Conservation (phyloP, 352 stramenopile genomes). For the Thalassiosira hispida region DNA sequence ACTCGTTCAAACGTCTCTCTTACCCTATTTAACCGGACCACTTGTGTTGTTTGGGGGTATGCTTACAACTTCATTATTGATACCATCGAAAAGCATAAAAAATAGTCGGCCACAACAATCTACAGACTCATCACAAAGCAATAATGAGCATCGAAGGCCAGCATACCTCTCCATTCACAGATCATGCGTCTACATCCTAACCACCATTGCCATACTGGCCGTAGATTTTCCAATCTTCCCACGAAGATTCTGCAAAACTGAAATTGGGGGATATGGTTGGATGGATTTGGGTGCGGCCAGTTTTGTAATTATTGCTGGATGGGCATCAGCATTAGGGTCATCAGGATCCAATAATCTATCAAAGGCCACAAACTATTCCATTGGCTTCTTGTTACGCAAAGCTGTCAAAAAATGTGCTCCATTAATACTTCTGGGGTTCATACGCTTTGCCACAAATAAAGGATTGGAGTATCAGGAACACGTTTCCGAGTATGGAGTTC, state of each 20-base stretch:
- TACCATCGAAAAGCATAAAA: slow-evolving; percentile 12
- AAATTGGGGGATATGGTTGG: slow-evolving; percentile 94
- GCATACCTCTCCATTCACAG: slow-evolving; percentile 76
- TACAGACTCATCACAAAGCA: neutral
- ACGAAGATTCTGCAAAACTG: slow-evolving; percentile 91
- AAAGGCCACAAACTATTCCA: neutral
- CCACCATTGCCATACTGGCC: slow-evolving; percentile 92
- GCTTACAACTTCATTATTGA: slow-evolving; percentile 8
- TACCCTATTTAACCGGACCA: slow-evolving; percentile 37
- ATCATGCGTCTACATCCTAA: slow-evolving; percentile 72
- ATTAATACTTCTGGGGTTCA: slow-evolving; percentile 67
- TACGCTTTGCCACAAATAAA: slow-evolving; percentile 73
- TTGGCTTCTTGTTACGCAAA: neutral
- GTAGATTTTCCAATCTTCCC: slow-evolving; percentile 98
- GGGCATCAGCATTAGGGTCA: slow-evolving; percentile 37
- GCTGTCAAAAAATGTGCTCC: slow-evolving; percentile 53
- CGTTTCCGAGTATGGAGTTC: slow-evolving; percentile 97
- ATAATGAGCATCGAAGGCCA: slow-evolving; percentile 23
- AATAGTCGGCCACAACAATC: neutral
- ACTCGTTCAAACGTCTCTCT: slow-evolving; percentile 70
- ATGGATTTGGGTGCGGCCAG: slow-evolving; percentile 97
- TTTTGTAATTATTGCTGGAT: slow-evolving; percentile 91
- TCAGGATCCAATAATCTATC: neutral
- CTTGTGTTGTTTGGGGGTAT: slow-evolving; percentile 21
- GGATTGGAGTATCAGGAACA: slow-evolving; percentile 88